Conservation (phyloP, 2,329 filamentous ascomycete species). For the Pezicula radicicola region DNA sequence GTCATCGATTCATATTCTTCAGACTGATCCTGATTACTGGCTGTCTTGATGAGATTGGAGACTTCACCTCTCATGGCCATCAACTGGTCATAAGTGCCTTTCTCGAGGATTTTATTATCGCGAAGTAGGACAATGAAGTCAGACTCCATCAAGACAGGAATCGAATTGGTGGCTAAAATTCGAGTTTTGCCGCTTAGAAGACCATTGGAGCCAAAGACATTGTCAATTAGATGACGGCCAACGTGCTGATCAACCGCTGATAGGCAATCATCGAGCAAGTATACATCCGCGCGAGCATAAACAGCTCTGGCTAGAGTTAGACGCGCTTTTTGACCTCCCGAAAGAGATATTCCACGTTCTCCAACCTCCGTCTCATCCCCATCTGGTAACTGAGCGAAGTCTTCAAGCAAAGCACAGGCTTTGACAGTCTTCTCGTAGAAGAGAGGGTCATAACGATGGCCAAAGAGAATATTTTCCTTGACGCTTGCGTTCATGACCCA, state of each 20-base stretch:
- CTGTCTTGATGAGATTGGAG: constrained; percentile 76
- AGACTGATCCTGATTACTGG: constrained; percentile 54
- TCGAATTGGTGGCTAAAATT: constrained; percentile 92
- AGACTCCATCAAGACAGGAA: constrained; percentile 83
- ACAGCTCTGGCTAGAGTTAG: constrained; percentile 90
- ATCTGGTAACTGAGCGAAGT: constrained; percentile 89
- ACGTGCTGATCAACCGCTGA: constrained; percentile 99
- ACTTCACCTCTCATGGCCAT: constrained; percentile 94
- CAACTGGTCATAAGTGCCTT: constrained; percentile 85
- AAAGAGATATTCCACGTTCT: constrained; percentile 93
- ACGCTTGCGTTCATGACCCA: constrained; percentile 99
- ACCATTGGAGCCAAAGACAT: constrained; percentile 83
- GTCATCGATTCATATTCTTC: constrained; percentile 39
- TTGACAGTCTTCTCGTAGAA: constrained; percentile 94
- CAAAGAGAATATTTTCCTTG: constrained; percentile 95
- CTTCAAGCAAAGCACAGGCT: constrained; percentile 86
- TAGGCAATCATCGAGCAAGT: constrained; percentile 88
- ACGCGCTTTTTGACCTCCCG: constrained; percentile 93
- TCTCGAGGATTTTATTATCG: constrained; percentile 79
- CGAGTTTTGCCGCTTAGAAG: constrained; percentile 83
- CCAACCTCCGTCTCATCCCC: constrained; percentile 96
- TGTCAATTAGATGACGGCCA: constrained; percentile 89
- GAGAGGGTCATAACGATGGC: constrained; percentile 85
- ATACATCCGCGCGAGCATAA: constrained; percentile 94
- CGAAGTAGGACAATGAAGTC: constrained; percentile 85